Base-by-base conservation (phyloP, 73 alveolate genomes). In the Paramecium bursaria region DNA sequence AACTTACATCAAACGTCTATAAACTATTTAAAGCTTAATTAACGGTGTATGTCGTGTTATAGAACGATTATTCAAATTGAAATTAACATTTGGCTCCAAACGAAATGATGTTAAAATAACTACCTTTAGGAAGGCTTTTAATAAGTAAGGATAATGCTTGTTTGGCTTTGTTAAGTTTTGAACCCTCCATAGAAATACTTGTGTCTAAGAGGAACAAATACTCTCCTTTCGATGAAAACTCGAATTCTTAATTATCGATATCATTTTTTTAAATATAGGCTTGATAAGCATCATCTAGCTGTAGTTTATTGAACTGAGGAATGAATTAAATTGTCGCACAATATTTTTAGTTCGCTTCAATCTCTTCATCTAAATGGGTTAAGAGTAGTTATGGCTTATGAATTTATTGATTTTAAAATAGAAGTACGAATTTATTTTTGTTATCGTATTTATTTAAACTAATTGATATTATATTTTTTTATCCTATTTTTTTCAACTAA, bases 111-210 rank as follows among this genome's bases (percentile, higher is more conserved):
- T 87, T 52, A 50, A 87, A 87, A 9, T 73, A 47, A 15, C 73
- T 50, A 19, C 57, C 67, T 1, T 14, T 47, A 9, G 91, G 94
- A 1, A 88, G 44, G 35, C 86, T 44, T 23, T 86, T 21, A 25
- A 88, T 10, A 55, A 88, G 85, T 5, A 88, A 52, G 2, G 23
- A 6, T 4, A 86, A 57, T 13, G 94, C 88, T 39, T 88, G 85
- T 2, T 22, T 23, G 3, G 94, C 86, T 4, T 52, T 25, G 6
- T 25, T 25, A 30, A 88, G 30, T 14, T 42, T 23, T 6, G 29
- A 7, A 1, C 94, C 94, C 5, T 50, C 22, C 94, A 88, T 88
- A 0, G 94, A 88, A 2, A 91, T 90, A 52, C 92, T 86, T 86
- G 92, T 46, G 33, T 88, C 94, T 2, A 88, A 21, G 14, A 88